Evolutionary conservation across 768 basidiomycete species (phyloP), one percentile per base, ranked within the genome.

Genomic region (Phlebiopsis flavidoalba): DNA sequence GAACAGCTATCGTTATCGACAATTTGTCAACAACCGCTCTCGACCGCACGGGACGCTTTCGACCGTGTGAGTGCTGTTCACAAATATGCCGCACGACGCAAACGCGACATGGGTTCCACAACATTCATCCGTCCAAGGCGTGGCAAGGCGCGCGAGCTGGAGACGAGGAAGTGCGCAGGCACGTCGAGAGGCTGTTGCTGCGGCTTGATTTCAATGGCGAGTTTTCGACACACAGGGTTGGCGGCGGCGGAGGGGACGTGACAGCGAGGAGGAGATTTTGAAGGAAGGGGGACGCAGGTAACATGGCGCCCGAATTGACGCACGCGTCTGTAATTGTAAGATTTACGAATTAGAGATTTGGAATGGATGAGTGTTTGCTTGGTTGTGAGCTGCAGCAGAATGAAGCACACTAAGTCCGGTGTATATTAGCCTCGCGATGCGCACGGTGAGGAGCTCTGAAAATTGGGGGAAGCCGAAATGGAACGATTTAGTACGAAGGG

Each of bases 131-230:
- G 82, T 33, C 79, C 80, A 10, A 80, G 76, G 70, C 79, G 77
- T 6, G 76, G 73, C 12, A 83, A 79, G 65, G 78, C n/a, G 79
- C 11, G 66, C 77, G 53, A n/a, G 87, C 87, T 60, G 81, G 79
- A 58, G 85, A 85, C 40, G 87, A 83, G 49, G 82, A 88, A 57
- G 88, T 88, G 57, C 80, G 88, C 46, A 79, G 92, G 64, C 91
- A 91, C 69, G 82, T 95, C 11, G 94, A 96, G 70, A 82, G 92
- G 22, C 70, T 96, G 58, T 71, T 95, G 46, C 77, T 96, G 35
- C 82, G 91, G 43, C 74, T 96, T 12, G 94, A 96, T 73, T 91
- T 94, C 70, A 94, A 93, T 66, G 90, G 87, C 12, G 83, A 79
- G 50, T 84, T 91, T 64, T 89, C 89, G 15, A 82, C 77, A 35